Evolutionary conservation across 140 eudicot species (phyloP).

Genomic region (Cichorium intybus): DNA sequence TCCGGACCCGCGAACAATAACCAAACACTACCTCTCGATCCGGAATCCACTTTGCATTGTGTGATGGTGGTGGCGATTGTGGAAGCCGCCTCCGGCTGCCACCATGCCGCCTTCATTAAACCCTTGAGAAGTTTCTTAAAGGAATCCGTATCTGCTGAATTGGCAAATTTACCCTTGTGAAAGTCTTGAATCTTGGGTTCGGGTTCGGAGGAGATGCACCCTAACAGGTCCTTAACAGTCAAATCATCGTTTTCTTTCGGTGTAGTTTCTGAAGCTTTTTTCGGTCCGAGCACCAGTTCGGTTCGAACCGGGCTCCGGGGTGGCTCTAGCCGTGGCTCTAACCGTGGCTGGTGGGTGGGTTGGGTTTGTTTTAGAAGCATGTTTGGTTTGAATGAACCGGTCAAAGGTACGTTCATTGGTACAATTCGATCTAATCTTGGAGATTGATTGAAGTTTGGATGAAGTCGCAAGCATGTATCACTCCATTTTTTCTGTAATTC

Average conservation of each 20-base stretch:
- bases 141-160: conserved; percentile 61
- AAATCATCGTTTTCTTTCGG: conserved; percentile 30
- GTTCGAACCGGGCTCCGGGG: conserved; percentile 88
- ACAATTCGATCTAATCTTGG: conserved; percentile 38
- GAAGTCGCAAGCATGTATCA: conserved; percentile 68
- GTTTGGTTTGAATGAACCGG: conserved; percentile 56
- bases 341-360: conserved; percentile 39
- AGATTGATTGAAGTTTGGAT: conserved; percentile 61
- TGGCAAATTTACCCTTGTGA: conserved; percentile 52
- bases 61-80: conserved; percentile 75
- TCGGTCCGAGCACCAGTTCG: conserved; percentile 72
- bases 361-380: conserved; percentile 42
- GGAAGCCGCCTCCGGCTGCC: conserved; percentile 98
- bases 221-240: conserved; percentile 60
- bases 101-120: conserved; percentile 83
- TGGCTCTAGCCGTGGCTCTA: conserved; percentile 39
- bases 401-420: conserved; percentile 50
- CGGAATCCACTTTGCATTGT: conserved; percentile 58
- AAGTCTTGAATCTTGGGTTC: conserved; percentile 30
- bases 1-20: conserved; percentile 88
- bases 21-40: conserved; percentile 73
- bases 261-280: conserved; percentile 34
- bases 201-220: conserved; percentile 83
- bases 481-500: conserved; percentile 87
- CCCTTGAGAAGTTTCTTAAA: conserved; percentile 89